Evolutionary conservation across 352 stramenopile genomes (phyloP).

Genomic region (Chrysophaeum taylorii): DNA sequence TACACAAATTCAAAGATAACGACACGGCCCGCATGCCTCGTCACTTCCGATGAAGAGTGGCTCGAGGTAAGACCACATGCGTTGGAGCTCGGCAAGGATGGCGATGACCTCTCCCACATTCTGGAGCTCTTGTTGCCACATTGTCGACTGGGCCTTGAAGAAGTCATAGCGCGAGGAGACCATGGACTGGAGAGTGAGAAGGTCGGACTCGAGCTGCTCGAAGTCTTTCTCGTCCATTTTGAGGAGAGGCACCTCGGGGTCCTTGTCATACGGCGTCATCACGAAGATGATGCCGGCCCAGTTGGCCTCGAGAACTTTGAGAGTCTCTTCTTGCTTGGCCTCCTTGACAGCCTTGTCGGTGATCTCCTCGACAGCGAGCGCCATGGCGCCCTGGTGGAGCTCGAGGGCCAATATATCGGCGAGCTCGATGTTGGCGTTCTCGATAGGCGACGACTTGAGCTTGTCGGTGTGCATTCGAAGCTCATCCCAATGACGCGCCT

Average conservation of each 20-base stretch:
- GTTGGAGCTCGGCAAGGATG: slow-evolving; percentile 66
- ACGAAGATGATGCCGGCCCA: slow-evolving; percentile 64
- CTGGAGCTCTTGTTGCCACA: slow-evolving; percentile 65
- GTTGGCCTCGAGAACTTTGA: slow-evolving; percentile 59
- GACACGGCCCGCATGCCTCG: too few relatives aligned
- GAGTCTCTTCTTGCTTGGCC: slow-evolving; percentile 67
- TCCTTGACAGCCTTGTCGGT: slow-evolving; percentile 77
- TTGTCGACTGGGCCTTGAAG: slow-evolving; percentile 35
- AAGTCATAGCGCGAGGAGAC: slow-evolving; percentile 65
- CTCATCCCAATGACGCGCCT: slow-evolving; percentile 37
- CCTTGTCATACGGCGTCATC: slow-evolving; percentile 37
- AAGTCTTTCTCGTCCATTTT: slow-evolving; percentile 80
- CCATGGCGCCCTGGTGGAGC: slow-evolving; percentile 50
- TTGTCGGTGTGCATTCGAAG: slow-evolving; percentile 24
- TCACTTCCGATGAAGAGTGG: slow-evolving; percentile 84
- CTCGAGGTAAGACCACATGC: slow-evolving; percentile 82
- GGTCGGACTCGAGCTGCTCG: slow-evolving; percentile 77
- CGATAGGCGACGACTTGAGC: too few relatives aligned
- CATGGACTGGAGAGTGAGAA: slow-evolving; percentile 82
- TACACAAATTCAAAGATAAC: too few relatives aligned
- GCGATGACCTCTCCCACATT: slow-evolving; percentile 32
- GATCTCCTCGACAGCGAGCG: slow-evolving; percentile 73
- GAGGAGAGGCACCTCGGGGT: slow-evolving; percentile 62
- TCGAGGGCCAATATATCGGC: slow-evolving; percentile 63
- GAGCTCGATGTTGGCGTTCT: slow-evolving; percentile 39